Evolutionary conservation across 495 filamentous ascomycete genomes (phyloP), one percentile per base, ranked within the genome.

Genomic region (Poronia punctata): DNA sequence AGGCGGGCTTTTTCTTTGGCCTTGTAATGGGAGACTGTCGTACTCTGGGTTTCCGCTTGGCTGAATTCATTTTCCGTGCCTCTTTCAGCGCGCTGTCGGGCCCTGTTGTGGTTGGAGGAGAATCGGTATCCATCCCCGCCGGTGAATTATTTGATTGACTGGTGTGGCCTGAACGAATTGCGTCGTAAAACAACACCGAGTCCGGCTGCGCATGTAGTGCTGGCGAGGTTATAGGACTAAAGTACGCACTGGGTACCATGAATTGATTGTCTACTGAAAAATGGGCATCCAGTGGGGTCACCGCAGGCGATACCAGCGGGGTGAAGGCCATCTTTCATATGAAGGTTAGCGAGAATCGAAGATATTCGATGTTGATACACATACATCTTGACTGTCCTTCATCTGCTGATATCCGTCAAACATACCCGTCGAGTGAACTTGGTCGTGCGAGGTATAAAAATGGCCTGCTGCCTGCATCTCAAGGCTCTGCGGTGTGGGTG

Each of bases 171-270:
- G 62, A 54, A 29, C 59, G 57, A 14, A 62, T 54, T 31, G 65
- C 62, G 20, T 73, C 66, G 42, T 65, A 70, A 20, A 53, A 42
- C 9, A 53, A 67, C 40, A 59, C 59, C 52, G 62, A 45, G 31
- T 79, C 62, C 40, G 79, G 79, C 56, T 93, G 87, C 8, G 86
- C 84, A 58, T 90, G 80, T 22, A 96, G 71, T 4, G 90, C 89
- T 0, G 92, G 92, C 17, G 92, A 96, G 1, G 84, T 93, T 30
- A 98, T 68, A 4, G 92, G 92, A 49, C 88, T 96, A 55, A 97
- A 95, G 59, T 92, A 89, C 29, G 88, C 86, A n/a, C 83, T 80
- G 7, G 84, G 83, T 9, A 88, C 78, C 9, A 82, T 79, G 56
- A 86, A 96, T 43, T 88, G 85, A 8, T 80, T 77, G 29, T 88